These are phyloP conservation scores for Penicillium flavigenum DNA, from an alignment of 495 filamentous ascomycete genomes.

Conservation along the genomic window DNA sequence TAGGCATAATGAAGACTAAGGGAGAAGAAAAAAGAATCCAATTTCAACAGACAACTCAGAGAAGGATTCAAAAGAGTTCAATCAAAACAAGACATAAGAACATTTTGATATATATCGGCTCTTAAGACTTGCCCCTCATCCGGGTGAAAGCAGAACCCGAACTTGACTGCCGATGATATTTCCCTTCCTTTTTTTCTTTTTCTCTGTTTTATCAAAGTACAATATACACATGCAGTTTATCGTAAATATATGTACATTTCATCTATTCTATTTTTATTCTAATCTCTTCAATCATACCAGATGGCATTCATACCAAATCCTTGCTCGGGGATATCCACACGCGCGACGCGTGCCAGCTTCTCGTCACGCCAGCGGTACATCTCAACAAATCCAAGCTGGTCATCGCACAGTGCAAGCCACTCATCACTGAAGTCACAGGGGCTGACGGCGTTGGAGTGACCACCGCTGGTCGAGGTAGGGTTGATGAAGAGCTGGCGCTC, in stretches of 20 bases:
- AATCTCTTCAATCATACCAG: conserved; percentile 68
- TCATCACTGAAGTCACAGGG: conserved; percentile 80
- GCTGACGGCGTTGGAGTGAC: conserved; percentile 79
- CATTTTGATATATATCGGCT: conserved; percentile 1
- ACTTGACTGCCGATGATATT: conserved; percentile 23
- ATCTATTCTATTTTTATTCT: no score
- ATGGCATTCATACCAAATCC: conserved; percentile 91
- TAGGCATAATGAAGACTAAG: conserved; percentile 34
- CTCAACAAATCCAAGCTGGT: conserved; percentile 81
- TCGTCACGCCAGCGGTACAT: conserved; percentile 81
- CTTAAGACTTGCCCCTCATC: conserved; percentile 16
- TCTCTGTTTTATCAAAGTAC: no score
- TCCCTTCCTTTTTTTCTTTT: neutral
- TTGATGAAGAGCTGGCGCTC: conserved; percentile 75
- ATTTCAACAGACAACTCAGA: neutral
- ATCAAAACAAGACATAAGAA: neutral
- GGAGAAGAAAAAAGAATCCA: neutral
- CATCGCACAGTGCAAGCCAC: conserved; percentile 81
- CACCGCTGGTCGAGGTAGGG: conserved; percentile 80
- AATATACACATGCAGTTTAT: neutral
- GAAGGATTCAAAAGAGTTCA: no score
- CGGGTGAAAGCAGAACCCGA: conserved; percentile 32
- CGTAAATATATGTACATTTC: neutral
- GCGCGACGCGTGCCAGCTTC: conserved; percentile 70
- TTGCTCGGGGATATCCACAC: conserved; percentile 71